Evolutionary conservation across 129 eudicot genomes (phyloP), one percentile per base, ranked within the genome.

Genomic region (sunflower (Helianthus annuus)): DNA sequence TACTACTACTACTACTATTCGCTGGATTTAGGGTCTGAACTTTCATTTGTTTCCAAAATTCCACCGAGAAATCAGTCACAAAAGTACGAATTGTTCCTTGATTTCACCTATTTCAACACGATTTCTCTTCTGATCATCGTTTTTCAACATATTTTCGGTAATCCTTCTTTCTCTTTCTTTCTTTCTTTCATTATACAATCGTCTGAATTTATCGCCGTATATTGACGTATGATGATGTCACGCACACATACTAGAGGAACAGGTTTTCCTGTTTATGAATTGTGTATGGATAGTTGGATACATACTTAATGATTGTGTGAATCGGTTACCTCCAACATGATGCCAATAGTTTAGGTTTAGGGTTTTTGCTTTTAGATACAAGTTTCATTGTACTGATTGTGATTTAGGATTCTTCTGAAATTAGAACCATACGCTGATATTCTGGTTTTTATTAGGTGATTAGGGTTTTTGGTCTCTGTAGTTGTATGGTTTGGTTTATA

Each of bases 31-130:
- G 32, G 49, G 39, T 46, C 60, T 46, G 4, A 61, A 46, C 29
- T 16, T 48, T 51, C 49, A 48, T 73, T 76, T 54, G 1, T 29
- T 56, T 66, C 56, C 59, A 42, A 54, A 54, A 6, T 24, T 66
- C 73, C 56, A 45, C 74, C 80, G 40, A 67, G 42, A 76, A 56
- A 67, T 67, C 68, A 76, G 74, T 58, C 64, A 27, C 12, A 58
- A 10, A 58, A 58, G 39, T 11, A 6, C 11, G 39, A 58, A 58
- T 58, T 15, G 16, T 58, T 58, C 64, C 16, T 58, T 58, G 40
- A 58, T 58, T 57, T 29, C 64, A 27, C 3, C 64, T 16, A 13
- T 61, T 76, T 67, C 75, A 76, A 68, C 75, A 13, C 80, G 27
- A 67, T 58, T 68, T 76, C 80, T 68, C 49, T 64, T 55, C 68